These are phyloP conservation scores for Ceratocystis lukuohia DNA, from an alignment of 2,329 filamentous ascomycete genomes.

Conservation along the genomic window DNA sequence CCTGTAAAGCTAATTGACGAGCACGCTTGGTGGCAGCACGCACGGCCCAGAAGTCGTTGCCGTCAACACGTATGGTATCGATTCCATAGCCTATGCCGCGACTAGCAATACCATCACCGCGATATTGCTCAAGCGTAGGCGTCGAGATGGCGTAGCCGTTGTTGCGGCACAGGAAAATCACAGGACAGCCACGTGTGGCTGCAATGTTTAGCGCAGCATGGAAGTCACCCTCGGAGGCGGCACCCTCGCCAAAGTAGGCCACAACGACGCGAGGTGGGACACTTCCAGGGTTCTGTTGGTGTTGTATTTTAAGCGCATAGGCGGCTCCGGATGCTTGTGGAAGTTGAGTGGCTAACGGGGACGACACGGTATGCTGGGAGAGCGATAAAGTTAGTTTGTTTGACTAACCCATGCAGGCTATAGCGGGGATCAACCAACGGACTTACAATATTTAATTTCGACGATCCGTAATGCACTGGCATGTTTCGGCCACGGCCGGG, in stretches of 20 bases:
- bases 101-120: conserved; percentile 79
- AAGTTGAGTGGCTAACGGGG: conserved; percentile 74
- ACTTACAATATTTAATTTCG: conserved; percentile 66
- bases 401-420: neutral
- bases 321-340: conserved; percentile 79
- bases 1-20: conserved; percentile 60
- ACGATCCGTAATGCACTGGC: conserved; percentile 91
- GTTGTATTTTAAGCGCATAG: conserved; percentile 75
- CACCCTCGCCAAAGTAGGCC: conserved; percentile 84
- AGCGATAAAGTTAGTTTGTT: neutral
- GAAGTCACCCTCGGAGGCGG: conserved; percentile 83
- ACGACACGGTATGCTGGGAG: conserved; percentile 62
- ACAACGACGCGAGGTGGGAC: conserved; percentile 55
- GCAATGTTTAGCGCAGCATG: conserved; percentile 85
- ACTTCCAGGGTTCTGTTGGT: conserved; percentile 51
- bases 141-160: conserved; percentile 89
- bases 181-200: conserved; percentile 73
- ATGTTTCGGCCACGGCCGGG: conserved; percentile 77
- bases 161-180: conserved; percentile 83
- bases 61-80: conserved; percentile 80
- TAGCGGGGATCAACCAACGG: neutral
- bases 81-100: conserved; percentile 86
- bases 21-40: conserved; percentile 67
- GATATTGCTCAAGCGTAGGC: conserved; percentile 78
- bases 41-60: conserved; percentile 88